Evolutionary conservation across 805 yeast genomes (phyloP), one percentile per base, ranked within the genome.

Genomic region (Candida chilensis): DNA sequence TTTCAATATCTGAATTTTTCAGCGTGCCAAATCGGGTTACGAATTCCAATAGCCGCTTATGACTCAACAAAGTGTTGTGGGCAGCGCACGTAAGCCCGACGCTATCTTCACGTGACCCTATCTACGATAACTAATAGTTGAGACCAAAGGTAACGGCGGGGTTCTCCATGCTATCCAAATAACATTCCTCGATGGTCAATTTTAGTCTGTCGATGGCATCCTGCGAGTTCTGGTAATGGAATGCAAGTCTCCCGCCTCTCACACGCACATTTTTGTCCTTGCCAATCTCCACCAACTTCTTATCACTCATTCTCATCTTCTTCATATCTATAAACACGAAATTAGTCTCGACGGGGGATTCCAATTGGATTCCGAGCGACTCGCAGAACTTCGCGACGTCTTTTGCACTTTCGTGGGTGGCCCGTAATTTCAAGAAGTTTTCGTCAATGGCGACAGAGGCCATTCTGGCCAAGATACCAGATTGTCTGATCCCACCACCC

Each of bases 401-500:
- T 32, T 54, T 52, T 15, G 82, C 78, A 41, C 48, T 53, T n/a
- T 44, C 53, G 50, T 78, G 81, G 5, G 78, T 64, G 13, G 43
- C 42, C 28, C 48, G 46, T 46, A 78, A 62, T 32, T 74, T 67
- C 19, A 73, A 60, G 60, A 82, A 76, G 46, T 81, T 82, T 39
- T 79, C 78, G 32, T 82, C 77, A 32, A 88, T 64, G 16, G 94
- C 94, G 30, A 67, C 64, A n/a, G 65, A 51, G 3, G 94, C 96
- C 83, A 88, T 87, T 32, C 73, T 65, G 5, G 90, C 64, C 44
- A 88, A 65, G 55, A 84, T 57, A 33, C 96, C 96, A 22, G 81
- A 66, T 59, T 88, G 96, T 50, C 96, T 70, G 29, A 88, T 74
- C 39, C 96, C 96, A 42, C 96, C 96, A 48, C 96, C 96, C 40